These are phyloP conservation scores for Panaeolus cyanescens DNA, from an alignment of 768 basidiomycete genomes.

Conservation along the genomic window DNA sequence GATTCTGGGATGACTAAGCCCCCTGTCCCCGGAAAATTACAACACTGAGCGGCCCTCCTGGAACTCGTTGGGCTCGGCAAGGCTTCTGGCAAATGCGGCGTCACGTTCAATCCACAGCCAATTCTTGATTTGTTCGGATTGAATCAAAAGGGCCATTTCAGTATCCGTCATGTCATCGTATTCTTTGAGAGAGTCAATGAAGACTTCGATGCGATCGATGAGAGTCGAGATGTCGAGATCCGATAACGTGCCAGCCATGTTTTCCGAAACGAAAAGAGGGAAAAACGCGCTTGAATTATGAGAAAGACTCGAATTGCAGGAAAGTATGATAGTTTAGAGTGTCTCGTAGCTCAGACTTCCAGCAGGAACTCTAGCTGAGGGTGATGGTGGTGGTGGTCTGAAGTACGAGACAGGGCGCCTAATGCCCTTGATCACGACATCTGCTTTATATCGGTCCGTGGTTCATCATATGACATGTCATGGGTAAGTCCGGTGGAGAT, in stretches of 20 bases:
- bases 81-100: background rate
- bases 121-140: background rate
- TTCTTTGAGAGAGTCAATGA: background rate
- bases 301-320: too few species aligned
- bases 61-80: background rate
- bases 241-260: background rate
- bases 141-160: background rate
- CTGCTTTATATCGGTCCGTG: background rate
- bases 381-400: background rate
- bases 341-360: background rate
- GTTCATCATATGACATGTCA: background rate
- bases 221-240: background rate
- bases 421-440: background rate
- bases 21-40: too few species aligned
- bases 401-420: slow-evolving; percentile 1
- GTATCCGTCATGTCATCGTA: background rate
- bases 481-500: background rate
- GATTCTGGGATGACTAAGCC: too few species aligned
- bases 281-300: too few species aligned
- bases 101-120: background rate
- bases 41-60: too few species aligned
- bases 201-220: background rate
- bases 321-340: background rate
- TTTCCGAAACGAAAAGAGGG: background rate
- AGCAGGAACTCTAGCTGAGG: background rate